Evolutionary conservation across 2,329 filamentous ascomycete species (phyloP).

Genomic region (Pyricularia sp.): DNA sequence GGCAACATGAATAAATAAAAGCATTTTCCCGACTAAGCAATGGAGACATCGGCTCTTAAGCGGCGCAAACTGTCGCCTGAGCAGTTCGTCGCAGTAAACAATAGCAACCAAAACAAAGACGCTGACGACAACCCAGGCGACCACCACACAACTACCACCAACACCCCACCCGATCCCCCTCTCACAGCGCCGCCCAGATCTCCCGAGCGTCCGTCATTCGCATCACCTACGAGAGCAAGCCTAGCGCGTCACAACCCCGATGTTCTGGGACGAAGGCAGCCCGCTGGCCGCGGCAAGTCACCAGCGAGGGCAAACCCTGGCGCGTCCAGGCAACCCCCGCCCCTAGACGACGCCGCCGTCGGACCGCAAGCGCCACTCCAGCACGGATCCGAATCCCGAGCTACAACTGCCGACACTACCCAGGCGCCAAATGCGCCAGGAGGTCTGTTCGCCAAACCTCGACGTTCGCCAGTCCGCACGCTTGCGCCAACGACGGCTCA

Average conservation of each 20-base stretch:
- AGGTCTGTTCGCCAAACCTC: conserved; percentile 24
- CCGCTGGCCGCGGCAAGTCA: not conserved
- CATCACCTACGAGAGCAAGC: conserved; percentile 58
- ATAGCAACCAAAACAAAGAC: conserved; percentile 8
- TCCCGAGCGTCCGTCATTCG: conserved; percentile 43
- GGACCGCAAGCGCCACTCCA: conserved; percentile 20
- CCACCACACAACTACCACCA: conserved; percentile 19
- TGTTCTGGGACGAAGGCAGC: conserved; percentile 32
- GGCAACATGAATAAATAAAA: not conserved
- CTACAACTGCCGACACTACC: conserved; percentile 3
- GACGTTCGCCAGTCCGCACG: conserved; percentile 27
- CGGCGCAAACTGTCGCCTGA: conserved; percentile 53
- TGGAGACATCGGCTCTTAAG: conserved; percentile 53
- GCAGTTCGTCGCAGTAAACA: conserved; percentile 28
- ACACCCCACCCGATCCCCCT: conserved; percentile 22
- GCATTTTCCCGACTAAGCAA: conserved; percentile 12
- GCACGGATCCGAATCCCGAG: conserved; percentile 13
- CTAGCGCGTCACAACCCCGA: conserved; percentile 52
- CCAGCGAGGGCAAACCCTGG: conserved; percentile 7
- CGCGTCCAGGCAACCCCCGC: conserved; percentile 3
- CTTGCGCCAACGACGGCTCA: conserved; percentile 33
- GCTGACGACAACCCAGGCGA: conserved; percentile 9
- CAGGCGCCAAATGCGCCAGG: conserved; percentile 16
- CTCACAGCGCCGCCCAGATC: conserved; percentile 10
- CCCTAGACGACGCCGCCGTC: not conserved